These are phyloP conservation scores for Zasmidium angulare DNA, from an alignment of 2,329 filamentous ascomycete species.

Conservation along the genomic window DNA sequence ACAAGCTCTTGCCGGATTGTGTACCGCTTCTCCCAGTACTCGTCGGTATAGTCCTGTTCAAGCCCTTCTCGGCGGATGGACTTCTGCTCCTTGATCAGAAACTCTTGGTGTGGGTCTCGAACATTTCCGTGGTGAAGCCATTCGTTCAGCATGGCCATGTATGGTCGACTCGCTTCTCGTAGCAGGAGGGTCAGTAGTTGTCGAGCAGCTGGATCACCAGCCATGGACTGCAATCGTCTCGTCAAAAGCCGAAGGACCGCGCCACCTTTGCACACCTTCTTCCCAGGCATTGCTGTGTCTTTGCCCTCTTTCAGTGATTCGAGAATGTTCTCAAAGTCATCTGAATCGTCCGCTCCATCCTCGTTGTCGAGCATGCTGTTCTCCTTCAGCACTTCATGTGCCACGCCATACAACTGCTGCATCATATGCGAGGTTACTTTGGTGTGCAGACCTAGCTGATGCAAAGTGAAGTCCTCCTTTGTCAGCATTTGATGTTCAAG, in stretches of 20 bases:
- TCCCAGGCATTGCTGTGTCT: conserved; percentile 77
- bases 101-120: conserved; percentile 89
- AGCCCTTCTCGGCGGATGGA: conserved; percentile 88
- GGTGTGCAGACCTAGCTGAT: conserved; percentile 88
- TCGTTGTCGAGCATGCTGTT: conserved; percentile 86
- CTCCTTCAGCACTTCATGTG: conserved; percentile 80
- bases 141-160: conserved; percentile 98
- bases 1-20: conserved; percentile 89
- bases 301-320: conserved; percentile 86
- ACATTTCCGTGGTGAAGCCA: conserved; percentile 97
- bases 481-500: conserved; percentile 90
- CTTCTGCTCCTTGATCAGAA: conserved; percentile 92
- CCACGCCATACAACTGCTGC: conserved; percentile 82
- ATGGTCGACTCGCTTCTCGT: conserved; percentile 85
- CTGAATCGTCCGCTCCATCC: conserved; percentile 61
- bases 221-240: conserved; percentile 80
- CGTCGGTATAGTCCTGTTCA: conserved; percentile 96
- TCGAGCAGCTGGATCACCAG: conserved; percentile 86
- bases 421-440: conserved; percentile 90
- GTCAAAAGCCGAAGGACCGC: conserved; percentile 88
- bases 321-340: conserved; percentile 88
- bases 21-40: conserved; percentile 98
- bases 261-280: conserved; percentile 96
- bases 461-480: conserved; percentile 84
- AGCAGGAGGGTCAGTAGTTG: conserved; percentile 78